A percentile compares a stretch with the other conserved stretches of the same genome.
Conservation (phyloP, 2,329 filamentous ascomycete species). For the Clarireedia hainanense region DNA sequence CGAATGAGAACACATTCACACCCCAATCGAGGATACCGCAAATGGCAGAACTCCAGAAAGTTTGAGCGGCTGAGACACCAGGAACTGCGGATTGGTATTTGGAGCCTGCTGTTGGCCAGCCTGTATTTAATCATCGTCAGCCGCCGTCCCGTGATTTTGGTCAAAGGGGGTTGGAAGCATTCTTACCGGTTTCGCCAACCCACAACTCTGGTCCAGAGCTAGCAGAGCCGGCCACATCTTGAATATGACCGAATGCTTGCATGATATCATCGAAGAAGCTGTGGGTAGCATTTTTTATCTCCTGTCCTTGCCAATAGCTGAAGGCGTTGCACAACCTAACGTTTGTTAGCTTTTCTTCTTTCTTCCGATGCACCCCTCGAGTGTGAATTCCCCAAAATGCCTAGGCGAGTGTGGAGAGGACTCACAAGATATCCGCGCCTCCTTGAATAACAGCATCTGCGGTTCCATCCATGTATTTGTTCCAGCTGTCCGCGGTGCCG, state of each 20-base stretch:
- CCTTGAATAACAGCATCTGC: slow-evolving; percentile 54
- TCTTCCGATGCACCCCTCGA: background rate
- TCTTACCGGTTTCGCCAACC: slow-evolving; percentile 55
- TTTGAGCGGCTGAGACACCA: slow-evolving; percentile 47
- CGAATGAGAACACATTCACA: slow-evolving; percentile 64
- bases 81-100: slow-evolving; percentile 56
- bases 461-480: slow-evolving; percentile 62
- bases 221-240: slow-evolving; percentile 45
- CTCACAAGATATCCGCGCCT: slow-evolving; percentile 42
- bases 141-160: background rate
- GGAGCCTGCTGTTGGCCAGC: slow-evolving; percentile 57
- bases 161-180: background rate
- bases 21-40: slow-evolving; percentile 59
- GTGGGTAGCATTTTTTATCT: slow-evolving; percentile 44
- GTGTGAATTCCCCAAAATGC: background rate
- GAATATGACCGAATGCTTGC: slow-evolving; percentile 55
- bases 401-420: background rate
- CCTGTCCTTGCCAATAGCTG: slow-evolving; percentile 63
- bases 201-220: slow-evolving; percentile 53
- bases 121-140: slow-evolving; percentile 12
- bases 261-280: slow-evolving; percentile 62
- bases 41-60: slow-evolving; percentile 54
- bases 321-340: slow-evolving; percentile 56
- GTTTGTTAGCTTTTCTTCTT: background rate
- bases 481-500: slow-evolving; percentile 67